Evolutionary conservation across 306 rosid genomes (phyloP).

Genomic region (Cicer arietinum): DNA sequence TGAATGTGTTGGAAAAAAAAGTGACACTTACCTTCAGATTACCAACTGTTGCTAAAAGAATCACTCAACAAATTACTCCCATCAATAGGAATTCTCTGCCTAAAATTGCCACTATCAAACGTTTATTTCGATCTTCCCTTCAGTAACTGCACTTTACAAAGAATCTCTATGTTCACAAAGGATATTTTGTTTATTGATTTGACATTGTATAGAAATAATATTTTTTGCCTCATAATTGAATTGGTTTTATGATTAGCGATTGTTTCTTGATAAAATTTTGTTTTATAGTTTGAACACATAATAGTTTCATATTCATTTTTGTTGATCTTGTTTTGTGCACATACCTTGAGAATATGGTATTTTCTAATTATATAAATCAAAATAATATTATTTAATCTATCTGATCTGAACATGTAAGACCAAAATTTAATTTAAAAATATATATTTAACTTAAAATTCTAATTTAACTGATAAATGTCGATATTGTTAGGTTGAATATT

Average conservation of each 20-base stretch:
- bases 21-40: conserved; percentile 67
- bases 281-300: background rate
- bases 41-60: conserved; percentile 47
- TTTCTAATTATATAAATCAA: too few relatives aligned
- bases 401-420: too few relatives aligned
- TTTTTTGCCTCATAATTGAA: background rate
- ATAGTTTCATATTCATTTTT: background rate
- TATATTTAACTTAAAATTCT: too few relatives aligned
- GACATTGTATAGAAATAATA: conserved; percentile 33
- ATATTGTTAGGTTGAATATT: too few relatives aligned
- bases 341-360: too few relatives aligned
- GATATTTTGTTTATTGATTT: conserved; percentile 38
- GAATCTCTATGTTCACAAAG: background rate
- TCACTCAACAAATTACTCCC: conserved; percentile 47
- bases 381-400: too few relatives aligned
- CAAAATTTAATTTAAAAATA: too few relatives aligned
- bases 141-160: conserved; percentile 19
- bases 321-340: background rate
- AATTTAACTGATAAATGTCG: too few relatives aligned
- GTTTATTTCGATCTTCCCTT: conserved; percentile 56
- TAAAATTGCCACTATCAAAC: conserved; percentile 55
- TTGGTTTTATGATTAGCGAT: background rate
- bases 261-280: too few relatives aligned
- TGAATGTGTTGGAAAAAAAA: conserved; percentile 72
- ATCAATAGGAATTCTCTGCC: conserved; percentile 47